phyloP scores from a whole-genome alignment of 78 protist genomes.

The Dictyostelium intermedium region DNA sequence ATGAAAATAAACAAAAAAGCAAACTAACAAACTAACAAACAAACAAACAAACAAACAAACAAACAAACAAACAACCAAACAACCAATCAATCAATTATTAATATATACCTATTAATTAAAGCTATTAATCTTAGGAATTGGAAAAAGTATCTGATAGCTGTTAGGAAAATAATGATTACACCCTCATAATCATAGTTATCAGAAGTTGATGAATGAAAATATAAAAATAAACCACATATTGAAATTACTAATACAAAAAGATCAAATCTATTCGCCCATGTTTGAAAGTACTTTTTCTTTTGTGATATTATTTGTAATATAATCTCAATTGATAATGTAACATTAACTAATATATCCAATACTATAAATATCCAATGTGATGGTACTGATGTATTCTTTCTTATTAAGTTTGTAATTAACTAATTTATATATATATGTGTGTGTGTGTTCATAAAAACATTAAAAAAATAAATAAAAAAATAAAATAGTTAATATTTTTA shows the following conservation, averaged over 20 bases:
- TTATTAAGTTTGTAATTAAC: constrained; percentile 36
- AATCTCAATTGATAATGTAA: constrained; percentile 21
- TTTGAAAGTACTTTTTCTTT: constrained; percentile 20
- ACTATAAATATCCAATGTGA: constrained; percentile 59
- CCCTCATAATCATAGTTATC: constrained; percentile 36
- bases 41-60: no score
- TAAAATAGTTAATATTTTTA: no score
- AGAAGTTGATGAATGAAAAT: not conserved
- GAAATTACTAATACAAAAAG: constrained; percentile 32
- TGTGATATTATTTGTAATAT: constrained; percentile 32
- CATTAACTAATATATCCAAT: constrained; percentile 37
- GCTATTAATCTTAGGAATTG: constrained; percentile 53
- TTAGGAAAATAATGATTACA: constrained; percentile 36
- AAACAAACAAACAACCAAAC: no score
- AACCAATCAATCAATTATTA: no score
- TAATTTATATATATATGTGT: no score
- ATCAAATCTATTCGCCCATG: constrained; percentile 34
- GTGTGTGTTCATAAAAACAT: not conserved
- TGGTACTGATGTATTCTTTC: constrained; percentile 31
- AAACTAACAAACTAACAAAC: no score
- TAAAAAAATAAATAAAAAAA: no score
- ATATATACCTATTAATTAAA: constrained; percentile 26
- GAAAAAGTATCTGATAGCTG: constrained; percentile 32
- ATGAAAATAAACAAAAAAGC: no score
- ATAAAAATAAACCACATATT: constrained; percentile 39